A percentile compares a stretch with the other conserved stretches of the same genome.
Conservation (phyloP, 2,329 filamentous ascomycete genomes). For the Coniochaeta hoffmannii region DNA sequence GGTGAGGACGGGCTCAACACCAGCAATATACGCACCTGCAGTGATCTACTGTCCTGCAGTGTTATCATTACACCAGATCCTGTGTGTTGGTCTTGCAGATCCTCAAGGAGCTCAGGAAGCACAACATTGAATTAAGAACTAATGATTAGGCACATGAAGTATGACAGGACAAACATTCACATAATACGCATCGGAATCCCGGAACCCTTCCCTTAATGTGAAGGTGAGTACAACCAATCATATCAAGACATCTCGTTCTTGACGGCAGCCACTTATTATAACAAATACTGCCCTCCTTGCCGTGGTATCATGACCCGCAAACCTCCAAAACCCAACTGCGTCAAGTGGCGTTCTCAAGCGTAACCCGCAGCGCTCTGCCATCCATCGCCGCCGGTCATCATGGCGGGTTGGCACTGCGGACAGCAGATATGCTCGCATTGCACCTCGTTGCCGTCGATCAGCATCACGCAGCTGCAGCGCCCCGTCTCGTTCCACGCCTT, state of each 20-base stretch:
- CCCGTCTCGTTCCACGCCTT: slow-evolving; percentile 43
- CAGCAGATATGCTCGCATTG: slow-evolving; percentile 49
- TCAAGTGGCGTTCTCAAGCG: neutral
- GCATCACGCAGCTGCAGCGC: slow-evolving; percentile 45
- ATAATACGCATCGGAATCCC: no score
- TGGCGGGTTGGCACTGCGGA: slow-evolving; percentile 36
- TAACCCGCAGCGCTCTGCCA: neutral
- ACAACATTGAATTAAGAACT: neutral
- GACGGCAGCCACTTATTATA: neutral
- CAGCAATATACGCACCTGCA: no score
- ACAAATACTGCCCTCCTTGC: neutral
- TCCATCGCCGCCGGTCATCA: slow-evolving; percentile 16
- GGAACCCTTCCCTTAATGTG: no score
- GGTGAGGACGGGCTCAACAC: no score
- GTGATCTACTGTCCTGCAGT: neutral
- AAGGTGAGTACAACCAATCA: neutral
- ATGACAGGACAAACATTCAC: neutral
- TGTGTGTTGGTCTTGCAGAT: neutral
- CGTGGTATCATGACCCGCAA: neutral
- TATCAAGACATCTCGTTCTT: neutral
- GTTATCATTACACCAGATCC: neutral
- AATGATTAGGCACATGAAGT: neutral
- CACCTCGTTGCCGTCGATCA: slow-evolving; percentile 39
- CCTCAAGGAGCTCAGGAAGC: neutral
- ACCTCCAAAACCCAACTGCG: neutral